Conservation (phyloP, 129 eudicot genomes). For the Saussurea involucrata region DNA sequence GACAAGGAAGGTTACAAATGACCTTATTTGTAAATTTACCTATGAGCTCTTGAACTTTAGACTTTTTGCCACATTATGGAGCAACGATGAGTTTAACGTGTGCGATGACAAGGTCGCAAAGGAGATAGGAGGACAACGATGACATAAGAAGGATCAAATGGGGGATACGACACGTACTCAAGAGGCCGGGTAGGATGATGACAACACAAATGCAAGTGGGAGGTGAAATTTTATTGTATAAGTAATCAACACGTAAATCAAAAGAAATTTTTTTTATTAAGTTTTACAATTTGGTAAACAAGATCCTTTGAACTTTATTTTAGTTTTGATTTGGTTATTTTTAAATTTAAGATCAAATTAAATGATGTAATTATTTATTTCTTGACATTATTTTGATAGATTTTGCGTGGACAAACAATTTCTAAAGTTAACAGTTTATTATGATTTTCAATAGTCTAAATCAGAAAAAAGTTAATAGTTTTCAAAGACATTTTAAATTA, state of each 20-base stretch:
- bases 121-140: neutral
- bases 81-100: neutral
- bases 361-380: neutral
- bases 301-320: too few species aligned
- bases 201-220: neutral
- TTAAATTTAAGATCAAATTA: neutral
- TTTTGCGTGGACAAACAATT: too few species aligned
- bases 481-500: neutral
- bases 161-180: neutral
- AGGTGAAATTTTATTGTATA: too few species aligned
- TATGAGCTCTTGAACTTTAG: neutral
- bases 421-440: too few species aligned
- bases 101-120: neutral
- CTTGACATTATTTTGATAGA: neutral
- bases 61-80: neutral
- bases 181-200: neutral
- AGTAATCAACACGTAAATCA: too few species aligned
- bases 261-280: too few species aligned
- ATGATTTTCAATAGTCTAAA: neutral
- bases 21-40: neutral
- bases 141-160: neutral
- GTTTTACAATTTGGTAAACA: too few species aligned
- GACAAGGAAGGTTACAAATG: neutral
- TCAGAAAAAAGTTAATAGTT: neutral
- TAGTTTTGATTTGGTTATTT: neutral